These are phyloP conservation scores for Cystofilobasidium macerans DNA, from an alignment of 768 basidiomycete species.

Conservation along the genomic window DNA sequence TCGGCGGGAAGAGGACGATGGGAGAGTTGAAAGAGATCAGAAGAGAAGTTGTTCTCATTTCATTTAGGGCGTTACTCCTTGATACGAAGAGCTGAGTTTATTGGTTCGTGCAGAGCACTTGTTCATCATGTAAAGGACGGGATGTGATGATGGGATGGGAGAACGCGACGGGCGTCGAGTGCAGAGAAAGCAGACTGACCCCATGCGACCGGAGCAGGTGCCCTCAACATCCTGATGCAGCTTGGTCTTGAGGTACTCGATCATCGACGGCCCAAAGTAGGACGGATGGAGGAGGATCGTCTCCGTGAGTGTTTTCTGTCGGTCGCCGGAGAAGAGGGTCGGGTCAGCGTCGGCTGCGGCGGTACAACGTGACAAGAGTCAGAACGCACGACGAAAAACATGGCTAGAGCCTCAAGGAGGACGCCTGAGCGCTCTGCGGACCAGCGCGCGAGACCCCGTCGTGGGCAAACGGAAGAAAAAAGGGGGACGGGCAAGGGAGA, in stretches of 20 bases:
- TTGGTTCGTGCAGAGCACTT: constrained; percentile 17
- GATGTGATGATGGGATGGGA: background rate
- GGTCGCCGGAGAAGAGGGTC: background rate
- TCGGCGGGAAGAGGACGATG: background rate
- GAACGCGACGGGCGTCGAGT: constrained; percentile 46
- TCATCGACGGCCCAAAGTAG: constrained; percentile 93
- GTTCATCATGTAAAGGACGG: constrained; percentile 12
- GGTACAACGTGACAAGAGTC: background rate
- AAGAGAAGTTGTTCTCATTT: constrained; percentile 25
- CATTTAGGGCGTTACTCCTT: constrained; percentile 25
- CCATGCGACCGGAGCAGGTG: constrained; percentile 88
- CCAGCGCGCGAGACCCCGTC: constrained; percentile 7
- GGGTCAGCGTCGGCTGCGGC: background rate
- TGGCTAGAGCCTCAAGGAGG: background rate
- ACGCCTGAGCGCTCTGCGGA: background rate
- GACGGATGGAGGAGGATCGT: constrained; percentile 95
- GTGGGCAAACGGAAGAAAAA: background rate
- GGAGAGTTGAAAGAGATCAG: background rate
- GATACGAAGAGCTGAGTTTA: constrained; percentile 28
- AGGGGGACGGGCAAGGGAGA: background rate
- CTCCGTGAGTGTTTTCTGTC: constrained; percentile 93
- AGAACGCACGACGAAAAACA: constrained; percentile 26
- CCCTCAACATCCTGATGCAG: constrained; percentile 94
- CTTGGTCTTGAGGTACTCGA: constrained; percentile 82
- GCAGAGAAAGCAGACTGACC: constrained; percentile 38